phyloP scores from a whole-genome alignment of 176 grass and related monocot species.

The Themeda triandra region DNA sequence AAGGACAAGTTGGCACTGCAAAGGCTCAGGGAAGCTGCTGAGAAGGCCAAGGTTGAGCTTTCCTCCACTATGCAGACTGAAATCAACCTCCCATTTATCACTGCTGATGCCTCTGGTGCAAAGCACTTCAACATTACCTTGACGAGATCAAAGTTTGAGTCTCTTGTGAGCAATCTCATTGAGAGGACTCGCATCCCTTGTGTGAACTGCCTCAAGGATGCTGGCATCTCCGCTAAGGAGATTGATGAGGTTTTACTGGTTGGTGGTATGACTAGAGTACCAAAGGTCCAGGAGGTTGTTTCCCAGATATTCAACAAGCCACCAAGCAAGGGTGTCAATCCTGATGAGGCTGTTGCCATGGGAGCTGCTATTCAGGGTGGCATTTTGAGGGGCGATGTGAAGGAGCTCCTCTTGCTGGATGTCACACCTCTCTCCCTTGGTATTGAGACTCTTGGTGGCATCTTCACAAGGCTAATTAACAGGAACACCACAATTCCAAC shows the following conservation, averaged over 20 bases:
- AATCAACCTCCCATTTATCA: conserved; percentile 95
- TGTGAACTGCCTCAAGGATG: conserved; percentile 89
- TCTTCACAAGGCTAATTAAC: conserved; percentile 95
- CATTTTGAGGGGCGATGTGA: conserved; percentile 96
- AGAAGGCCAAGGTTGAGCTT: conserved; percentile 95
- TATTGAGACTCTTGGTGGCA: conserved; percentile 93
- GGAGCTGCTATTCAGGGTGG: conserved; percentile 86
- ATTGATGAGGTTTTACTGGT: conserved; percentile 92
- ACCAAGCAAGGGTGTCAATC: conserved; percentile 97
- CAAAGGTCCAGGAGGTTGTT: conserved; percentile 90
- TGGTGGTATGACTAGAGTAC: conserved; percentile 98
- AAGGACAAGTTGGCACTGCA: conserved; percentile 85
- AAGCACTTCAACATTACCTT: conserved; percentile 98
- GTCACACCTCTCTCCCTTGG: conserved; percentile 95
- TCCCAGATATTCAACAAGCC: conserved; percentile 83
- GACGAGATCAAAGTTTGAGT: conserved; percentile 90
- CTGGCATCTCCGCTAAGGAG: conserved; percentile 80
- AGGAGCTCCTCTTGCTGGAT: conserved; percentile 96
- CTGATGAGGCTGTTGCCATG: conserved; percentile 98
- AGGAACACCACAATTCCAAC: conserved; percentile 96
- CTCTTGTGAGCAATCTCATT: conserved; percentile 67
- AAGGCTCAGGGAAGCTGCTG: conserved; percentile 98
- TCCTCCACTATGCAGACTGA: conserved; percentile 92
- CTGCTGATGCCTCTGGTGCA: conserved; percentile 82
- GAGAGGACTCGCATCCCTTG: conserved; percentile 88